A percentile compares a stretch with the other conserved stretches of the same genome.
Evolutionary conservation across 1,284 basidiomycete species (phyloP).

Genomic region (Cryptococcus maquisensis): DNA sequence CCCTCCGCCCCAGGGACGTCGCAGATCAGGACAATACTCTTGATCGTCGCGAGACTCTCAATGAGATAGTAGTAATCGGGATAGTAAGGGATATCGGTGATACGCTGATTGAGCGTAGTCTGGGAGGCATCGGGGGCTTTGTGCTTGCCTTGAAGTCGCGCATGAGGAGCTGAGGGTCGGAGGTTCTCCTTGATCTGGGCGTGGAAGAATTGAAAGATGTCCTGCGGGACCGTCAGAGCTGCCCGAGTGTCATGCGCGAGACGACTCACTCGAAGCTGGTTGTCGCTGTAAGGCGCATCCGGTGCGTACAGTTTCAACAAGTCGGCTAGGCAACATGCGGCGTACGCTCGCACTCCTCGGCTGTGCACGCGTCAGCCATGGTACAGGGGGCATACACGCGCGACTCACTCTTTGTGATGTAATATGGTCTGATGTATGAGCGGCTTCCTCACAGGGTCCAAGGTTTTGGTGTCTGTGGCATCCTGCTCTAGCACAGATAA

Average conservation of each 20-base stretch:
- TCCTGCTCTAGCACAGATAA: constrained; percentile 87
- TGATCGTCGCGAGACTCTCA: constrained; percentile 86
- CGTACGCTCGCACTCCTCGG: constrained; percentile 81
- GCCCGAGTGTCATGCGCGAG: neutral
- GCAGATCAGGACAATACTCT: constrained; percentile 88
- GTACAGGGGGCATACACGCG: constrained; percentile 11
- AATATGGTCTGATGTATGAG: constrained; percentile 75
- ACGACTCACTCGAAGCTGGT: constrained; percentile 61
- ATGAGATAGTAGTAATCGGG: constrained; percentile 88
- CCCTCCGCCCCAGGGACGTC: constrained; percentile 84
- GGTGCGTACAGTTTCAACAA: constrained; percentile 90
- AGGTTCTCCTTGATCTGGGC: constrained; percentile 72
- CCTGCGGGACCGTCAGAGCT: constrained; percentile 50
- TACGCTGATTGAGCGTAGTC: constrained; percentile 51
- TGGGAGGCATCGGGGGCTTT: constrained; percentile 19
- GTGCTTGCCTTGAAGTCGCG: constrained; percentile 22
- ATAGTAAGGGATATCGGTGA: constrained; percentile 60
- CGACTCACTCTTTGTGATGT: constrained; percentile 76
- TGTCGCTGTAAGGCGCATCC: constrained; percentile 87
- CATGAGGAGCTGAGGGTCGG: constrained; percentile 51
- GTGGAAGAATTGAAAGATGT: constrained; percentile 94
- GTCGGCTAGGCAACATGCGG: constrained; percentile 92
- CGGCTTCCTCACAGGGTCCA: constrained; percentile 68
- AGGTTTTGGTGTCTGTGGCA: constrained; percentile 65
- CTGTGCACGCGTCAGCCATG: constrained; percentile 17